Evolutionary conservation across 2,329 filamentous ascomycete genomes (phyloP).

Genomic region (Neonectria faginata): DNA sequence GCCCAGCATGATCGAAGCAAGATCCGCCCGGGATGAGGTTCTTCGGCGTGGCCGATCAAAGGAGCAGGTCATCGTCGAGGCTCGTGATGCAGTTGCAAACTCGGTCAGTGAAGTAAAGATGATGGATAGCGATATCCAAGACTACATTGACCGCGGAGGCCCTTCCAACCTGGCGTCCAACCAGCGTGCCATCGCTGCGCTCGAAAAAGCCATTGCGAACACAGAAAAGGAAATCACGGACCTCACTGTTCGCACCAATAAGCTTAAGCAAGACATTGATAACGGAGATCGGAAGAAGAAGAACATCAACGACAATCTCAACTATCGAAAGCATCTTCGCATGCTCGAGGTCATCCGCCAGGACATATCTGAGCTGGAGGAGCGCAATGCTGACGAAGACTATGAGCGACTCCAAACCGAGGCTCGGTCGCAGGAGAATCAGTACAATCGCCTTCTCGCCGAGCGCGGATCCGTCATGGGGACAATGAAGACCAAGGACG

Average conservation of each 20-base stretch:
- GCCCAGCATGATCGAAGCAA: slow-evolving; percentile 81
- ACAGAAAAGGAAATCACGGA: slow-evolving; percentile 76
- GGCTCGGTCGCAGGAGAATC: slow-evolving; percentile 73
- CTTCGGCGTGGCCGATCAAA: slow-evolving; percentile 76
- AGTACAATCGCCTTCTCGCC: slow-evolving; percentile 76
- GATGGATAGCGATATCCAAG: slow-evolving; percentile 80
- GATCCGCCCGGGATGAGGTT: slow-evolving; percentile 81
- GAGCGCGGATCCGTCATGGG: slow-evolving; percentile 81
- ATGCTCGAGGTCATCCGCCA: slow-evolving; percentile 73
- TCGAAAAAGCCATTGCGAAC: slow-evolving; percentile 74
- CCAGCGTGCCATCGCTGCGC: slow-evolving; percentile 73
- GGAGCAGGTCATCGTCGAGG: slow-evolving; percentile 77
- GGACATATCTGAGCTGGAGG: slow-evolving; percentile 81
- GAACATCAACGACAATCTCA: slow-evolving; percentile 89
- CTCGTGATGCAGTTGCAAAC: slow-evolving; percentile 77
- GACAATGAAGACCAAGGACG: slow-evolving; percentile 85
- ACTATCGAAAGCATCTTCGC: slow-evolving; percentile 80
- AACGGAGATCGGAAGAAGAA: slow-evolving; percentile 86
- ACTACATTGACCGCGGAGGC: slow-evolving; percentile 82
- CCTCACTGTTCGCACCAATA: slow-evolving; percentile 78
- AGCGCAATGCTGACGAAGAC: slow-evolving; percentile 85
- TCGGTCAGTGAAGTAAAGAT: slow-evolving; percentile 82
- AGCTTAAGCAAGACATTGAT: slow-evolving; percentile 79
- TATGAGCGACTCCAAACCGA: slow-evolving; percentile 79
- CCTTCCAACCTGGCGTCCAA: slow-evolving; percentile 76